Evolutionary conservation across 805 yeast species (phyloP), one percentile per base, ranked within the genome.

Genomic region (Scheffersomyces stipitis): DNA sequence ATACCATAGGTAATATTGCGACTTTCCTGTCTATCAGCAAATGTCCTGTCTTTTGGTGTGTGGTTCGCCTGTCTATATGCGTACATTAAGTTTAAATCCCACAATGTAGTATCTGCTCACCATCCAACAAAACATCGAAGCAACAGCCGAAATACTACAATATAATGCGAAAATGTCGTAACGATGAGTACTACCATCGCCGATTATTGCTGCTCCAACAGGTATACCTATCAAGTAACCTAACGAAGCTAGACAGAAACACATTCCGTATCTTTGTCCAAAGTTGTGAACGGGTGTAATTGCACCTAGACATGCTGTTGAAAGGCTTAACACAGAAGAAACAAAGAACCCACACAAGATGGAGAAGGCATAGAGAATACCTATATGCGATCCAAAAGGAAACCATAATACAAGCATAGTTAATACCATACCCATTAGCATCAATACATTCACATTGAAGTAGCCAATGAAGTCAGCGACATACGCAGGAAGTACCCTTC

Each of bases 271-370:
- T 15, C 83, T 60, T 43, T 76, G 79, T 14, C 90, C 90, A 53
- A 82, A 83, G 37, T 80, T 75, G 40, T 71, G 66, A 0, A 82
- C 80, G 10, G 71, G 73, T n/a, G 82, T 75, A 18, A 85, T 77
- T 31, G 76, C 75, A 0, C 85, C 76, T n/a, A 82, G 71, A 42
- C 90, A 83, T 3, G 78, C 80, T 0, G 91, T 88, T 0, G 84
- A 75, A 33, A 84, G 51, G 0, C 86, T 72, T 28, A 85, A 62
- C 4, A 83, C 76, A 14, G 84, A 75, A 3, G 87, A 80, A 20
- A 76, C 67, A 38, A 74, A 70, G 47, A 81, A 76, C 0, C 89
- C 89, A 49, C 73, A 76, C 3, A 74, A 33, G 0, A 67, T 73
- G 5, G 81, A 62, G 53, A 81, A 83, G 0, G 68, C 66, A 45